Conservation (phyloP, 495 filamentous ascomycete genomes). For the Terfezia boudieri region DNA sequence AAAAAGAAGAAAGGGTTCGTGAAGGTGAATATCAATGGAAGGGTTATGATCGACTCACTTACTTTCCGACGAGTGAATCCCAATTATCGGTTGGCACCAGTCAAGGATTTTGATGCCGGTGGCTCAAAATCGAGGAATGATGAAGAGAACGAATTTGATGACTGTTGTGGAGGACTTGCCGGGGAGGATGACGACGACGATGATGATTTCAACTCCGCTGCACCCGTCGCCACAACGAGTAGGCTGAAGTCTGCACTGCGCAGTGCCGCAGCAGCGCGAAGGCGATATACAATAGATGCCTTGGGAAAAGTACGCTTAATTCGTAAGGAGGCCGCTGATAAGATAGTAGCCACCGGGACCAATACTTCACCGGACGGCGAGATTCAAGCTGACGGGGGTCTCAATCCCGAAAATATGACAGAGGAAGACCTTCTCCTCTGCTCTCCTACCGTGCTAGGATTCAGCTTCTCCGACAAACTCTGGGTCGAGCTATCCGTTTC, state of each 20-base stretch:
- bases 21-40: constrained; percentile 74
- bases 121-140: not conserved
- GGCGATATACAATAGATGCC: no score
- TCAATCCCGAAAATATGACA: constrained; percentile 11
- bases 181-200: constrained; percentile 6
- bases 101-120: constrained; percentile 16
- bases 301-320: constrained; percentile 3
- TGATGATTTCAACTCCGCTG: constrained; percentile 4
- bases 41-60: constrained; percentile 78
- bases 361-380: no score
- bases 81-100: constrained; percentile 69
- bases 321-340: not conserved
- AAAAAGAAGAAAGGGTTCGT: constrained; percentile 59
- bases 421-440: constrained; percentile 25
- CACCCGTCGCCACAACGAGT: constrained; percentile 6
- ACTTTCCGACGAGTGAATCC: constrained; percentile 75
- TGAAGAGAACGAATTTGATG: constrained; percentile 10
- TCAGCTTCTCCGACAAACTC: constrained; percentile 24
- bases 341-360: no score
- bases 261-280: not conserved
- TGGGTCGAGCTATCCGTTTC: constrained; percentile 46
- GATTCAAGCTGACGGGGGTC: not conserved
- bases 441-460: constrained; percentile 23
- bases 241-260: constrained; percentile 2
- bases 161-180: constrained; percentile 7